A percentile compares a stretch with the other conserved stretches of the same genome.
Conservation (phyloP, 441 rosid genomes). For the Metrosideros polymorpha region DNA sequence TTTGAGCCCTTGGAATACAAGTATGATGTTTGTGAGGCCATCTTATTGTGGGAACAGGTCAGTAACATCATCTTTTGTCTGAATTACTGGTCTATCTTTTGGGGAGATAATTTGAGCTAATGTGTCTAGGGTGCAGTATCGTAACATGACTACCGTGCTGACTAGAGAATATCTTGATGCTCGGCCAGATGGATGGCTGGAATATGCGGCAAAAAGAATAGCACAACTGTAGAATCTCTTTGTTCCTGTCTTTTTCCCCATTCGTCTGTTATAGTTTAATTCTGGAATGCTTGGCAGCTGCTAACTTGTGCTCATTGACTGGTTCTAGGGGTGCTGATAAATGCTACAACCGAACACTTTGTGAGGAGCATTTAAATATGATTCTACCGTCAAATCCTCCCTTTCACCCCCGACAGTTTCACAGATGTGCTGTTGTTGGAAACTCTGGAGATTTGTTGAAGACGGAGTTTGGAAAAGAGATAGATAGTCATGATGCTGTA, state of each 20-base stretch:
- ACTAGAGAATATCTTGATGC: constrained; percentile 91
- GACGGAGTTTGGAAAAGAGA: constrained; percentile 83
- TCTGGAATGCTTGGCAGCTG: background rate
- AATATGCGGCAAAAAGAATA: constrained; percentile 93
- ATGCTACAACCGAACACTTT: constrained; percentile 77
- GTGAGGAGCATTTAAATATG: constrained; percentile 86
- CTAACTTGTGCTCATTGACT: background rate
- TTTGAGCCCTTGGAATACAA: constrained; percentile 86
- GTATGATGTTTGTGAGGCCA: constrained; percentile 80
- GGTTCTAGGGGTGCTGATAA: constrained; percentile 71
- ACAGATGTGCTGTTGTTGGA: constrained; percentile 88
- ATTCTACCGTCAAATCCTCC: constrained; percentile 89
- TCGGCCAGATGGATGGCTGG: constrained; percentile 97
- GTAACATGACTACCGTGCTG: constrained; percentile 95
- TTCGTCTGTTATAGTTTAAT: background rate
- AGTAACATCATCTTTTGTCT: background rate
- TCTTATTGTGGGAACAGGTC: constrained; percentile 98
- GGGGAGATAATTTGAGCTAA: constrained; percentile 10
- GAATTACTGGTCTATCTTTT: background rate
- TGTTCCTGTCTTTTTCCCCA: background rate
- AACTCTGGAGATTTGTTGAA: constrained; percentile 93
- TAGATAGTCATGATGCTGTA: constrained; percentile 92
- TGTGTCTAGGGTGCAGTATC: constrained; percentile 59
- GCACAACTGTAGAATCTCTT: constrained; percentile 66
- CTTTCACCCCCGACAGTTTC: constrained; percentile 80